Base-by-base conservation (phyloP, 2,329 filamentous ascomycete genomes). In the Mollisia scopiformis region DNA sequence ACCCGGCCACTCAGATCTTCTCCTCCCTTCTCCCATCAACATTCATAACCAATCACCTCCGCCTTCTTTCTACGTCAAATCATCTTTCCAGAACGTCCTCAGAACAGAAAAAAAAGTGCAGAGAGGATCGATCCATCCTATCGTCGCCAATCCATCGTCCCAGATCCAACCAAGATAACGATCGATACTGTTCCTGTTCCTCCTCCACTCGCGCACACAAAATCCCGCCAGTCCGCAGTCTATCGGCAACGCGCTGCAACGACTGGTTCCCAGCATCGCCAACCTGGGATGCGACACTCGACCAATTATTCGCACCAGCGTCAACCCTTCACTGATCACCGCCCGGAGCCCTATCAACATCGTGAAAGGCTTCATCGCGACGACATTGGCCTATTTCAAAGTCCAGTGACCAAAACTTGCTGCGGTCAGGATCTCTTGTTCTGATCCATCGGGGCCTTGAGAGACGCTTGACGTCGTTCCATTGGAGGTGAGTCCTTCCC, bases 351-450 rank as follows among this genome's bases (percentile, higher is more conserved):
- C 71, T 70, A 71, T 71, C 70, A 71, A 27, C 64, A 58, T 67
- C 66, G 62, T 63, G 58, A 70, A 62, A 61, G 62, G 58, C 69
- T 62, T 68, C 70, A 62, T 70, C 58, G 55, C 46, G 31, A 61
- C 63, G 43, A 54, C 62, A 72, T 72, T 73, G 71, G 71, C 60
- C 64, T 58, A 63, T 49, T 21, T 41, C 58, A n/a, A 55, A 53
- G 69, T 73, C 70, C 64, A 58, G 65, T 73, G 71, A 73, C 70
- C 68, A 43, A 57, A 57, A 37, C 30, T 28, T 56, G 35, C 69
- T 72, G 71, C 71, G 71, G 71, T 63, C 67, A 64, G 71, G 71
- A 69, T 72, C 62, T 30, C n/a, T 51, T 55, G 39, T 30, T 60
- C 21, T 55, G 35, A 39, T 65, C 61, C 62, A 63, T 64, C 60